These are phyloP conservation scores for Microdochium trichocladiopsis DNA, from an alignment of 2,329 filamentous ascomycete species.

Conservation along the genomic window DNA sequence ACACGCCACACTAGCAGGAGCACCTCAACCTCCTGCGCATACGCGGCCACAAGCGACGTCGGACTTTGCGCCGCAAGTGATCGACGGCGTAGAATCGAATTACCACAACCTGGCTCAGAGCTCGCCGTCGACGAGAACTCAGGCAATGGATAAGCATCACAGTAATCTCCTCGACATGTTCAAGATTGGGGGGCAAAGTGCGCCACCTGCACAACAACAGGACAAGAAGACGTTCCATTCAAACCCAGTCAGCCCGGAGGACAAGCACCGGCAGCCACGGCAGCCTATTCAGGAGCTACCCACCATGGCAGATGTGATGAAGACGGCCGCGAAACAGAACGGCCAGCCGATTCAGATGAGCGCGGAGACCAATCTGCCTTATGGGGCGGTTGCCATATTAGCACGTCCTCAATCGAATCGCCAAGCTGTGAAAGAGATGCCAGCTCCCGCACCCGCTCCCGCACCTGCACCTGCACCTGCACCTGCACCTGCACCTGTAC, in stretches of 20 bases:
- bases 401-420: background rate
- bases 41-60: background rate
- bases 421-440: background rate
- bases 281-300: background rate
- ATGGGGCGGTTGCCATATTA: background rate
- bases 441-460: background rate
- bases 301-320: background rate
- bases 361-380: background rate
- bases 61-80: background rate
- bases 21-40: conserved; percentile 12
- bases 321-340: background rate
- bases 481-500: too few relatives aligned
- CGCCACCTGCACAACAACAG: background rate
- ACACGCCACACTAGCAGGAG: conserved; percentile 3
- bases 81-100: background rate
- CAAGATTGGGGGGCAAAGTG: background rate
- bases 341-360: background rate
- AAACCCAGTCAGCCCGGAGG: background rate
- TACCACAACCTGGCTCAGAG: background rate
- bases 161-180: conserved; percentile 1
- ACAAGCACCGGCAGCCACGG: background rate
- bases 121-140: background rate
- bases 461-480: too few relatives aligned
- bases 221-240: background rate
- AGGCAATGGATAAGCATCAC: background rate